Conservation (phyloP, 768 basidiomycete genomes). For the Auricularia sp. region DNA sequence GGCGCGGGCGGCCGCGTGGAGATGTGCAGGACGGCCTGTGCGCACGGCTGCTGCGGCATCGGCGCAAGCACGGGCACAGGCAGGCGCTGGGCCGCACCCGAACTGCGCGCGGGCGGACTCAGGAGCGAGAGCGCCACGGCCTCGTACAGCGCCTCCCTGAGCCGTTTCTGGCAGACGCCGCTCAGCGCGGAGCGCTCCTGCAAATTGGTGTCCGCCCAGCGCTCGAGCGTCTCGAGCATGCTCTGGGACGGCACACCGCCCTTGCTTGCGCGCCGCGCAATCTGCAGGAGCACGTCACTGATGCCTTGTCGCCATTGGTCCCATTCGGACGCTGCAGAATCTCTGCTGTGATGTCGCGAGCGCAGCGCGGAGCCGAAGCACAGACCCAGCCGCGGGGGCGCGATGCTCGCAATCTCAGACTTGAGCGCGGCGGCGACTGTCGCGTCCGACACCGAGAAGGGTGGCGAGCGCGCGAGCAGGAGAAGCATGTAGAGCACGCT, state of each 20-base stretch:
- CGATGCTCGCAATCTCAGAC: neutral
- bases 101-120: neutral
- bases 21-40: neutral
- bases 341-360: neutral
- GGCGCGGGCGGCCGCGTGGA: neutral
- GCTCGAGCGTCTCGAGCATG: conserved; percentile 17
- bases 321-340: conserved; percentile 4
- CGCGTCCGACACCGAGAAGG: neutral
- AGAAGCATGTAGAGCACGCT: conserved; percentile 71
- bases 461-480: conserved; percentile 48
- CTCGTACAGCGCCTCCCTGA: conserved; percentile 54
- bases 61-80: neutral
- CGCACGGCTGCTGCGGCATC: neutral
- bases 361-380: neutral
- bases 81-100: neutral
- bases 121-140: conserved; percentile 27
- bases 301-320: conserved; percentile 47
- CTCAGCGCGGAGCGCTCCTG: conserved; percentile 48
- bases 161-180: conserved; percentile 47
- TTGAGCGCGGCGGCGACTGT: neutral
- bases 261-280: conserved; percentile 58
- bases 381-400: neutral
- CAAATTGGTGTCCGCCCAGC: conserved; percentile 65
- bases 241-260: conserved; percentile 4
- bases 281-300: conserved; percentile 62